Conservation (phyloP, 2,329 filamentous ascomycete species). For the Paraphaeosphaeria minitans region DNA sequence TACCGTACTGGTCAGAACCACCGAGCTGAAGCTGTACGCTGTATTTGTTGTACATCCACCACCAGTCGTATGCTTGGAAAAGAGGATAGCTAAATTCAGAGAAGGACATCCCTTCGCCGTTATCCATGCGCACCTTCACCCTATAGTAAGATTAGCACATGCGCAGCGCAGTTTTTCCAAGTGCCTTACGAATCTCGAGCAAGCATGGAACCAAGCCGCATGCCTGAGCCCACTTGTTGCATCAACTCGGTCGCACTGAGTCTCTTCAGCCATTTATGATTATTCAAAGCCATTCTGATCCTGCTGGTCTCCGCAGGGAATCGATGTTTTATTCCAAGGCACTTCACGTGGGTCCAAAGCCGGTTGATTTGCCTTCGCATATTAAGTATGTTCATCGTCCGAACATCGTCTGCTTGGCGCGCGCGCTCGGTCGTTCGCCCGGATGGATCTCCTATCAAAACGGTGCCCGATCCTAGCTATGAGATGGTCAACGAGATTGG, state of each 20-base stretch:
- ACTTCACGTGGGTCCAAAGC: constrained; percentile 76
- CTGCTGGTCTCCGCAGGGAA: constrained; percentile 68
- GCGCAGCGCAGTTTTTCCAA: not conserved
- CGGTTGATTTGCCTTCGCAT: constrained; percentile 72
- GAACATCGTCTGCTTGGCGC: constrained; percentile 56
- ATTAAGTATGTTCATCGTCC: constrained; percentile 68
- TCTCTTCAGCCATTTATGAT: constrained; percentile 80
- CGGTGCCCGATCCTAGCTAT: constrained; percentile 73
- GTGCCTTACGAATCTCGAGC: constrained; percentile 78
- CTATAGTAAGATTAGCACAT: constrained; percentile 45
- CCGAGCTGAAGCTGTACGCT: constrained; percentile 86
- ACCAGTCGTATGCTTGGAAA: constrained; percentile 96
- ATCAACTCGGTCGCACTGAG: constrained; percentile 76
- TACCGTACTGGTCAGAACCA: constrained; percentile 94
- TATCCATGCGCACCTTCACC: constrained; percentile 81
- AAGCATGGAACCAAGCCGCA: constrained; percentile 85
- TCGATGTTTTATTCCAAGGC: constrained; percentile 67
- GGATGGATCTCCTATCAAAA: constrained; percentile 78
- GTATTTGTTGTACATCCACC: constrained; percentile 75
- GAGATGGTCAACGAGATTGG: constrained; percentile 27
- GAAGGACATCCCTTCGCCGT: constrained; percentile 90
- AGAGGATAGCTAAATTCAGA: constrained; percentile 93
- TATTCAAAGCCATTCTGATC: constrained; percentile 74
- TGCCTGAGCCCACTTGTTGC: constrained; percentile 71
- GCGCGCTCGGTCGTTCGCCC: constrained; percentile 68